Conservation (phyloP, 2,329 filamentous ascomycete species). For the Diaporthe citriasiana region DNA sequence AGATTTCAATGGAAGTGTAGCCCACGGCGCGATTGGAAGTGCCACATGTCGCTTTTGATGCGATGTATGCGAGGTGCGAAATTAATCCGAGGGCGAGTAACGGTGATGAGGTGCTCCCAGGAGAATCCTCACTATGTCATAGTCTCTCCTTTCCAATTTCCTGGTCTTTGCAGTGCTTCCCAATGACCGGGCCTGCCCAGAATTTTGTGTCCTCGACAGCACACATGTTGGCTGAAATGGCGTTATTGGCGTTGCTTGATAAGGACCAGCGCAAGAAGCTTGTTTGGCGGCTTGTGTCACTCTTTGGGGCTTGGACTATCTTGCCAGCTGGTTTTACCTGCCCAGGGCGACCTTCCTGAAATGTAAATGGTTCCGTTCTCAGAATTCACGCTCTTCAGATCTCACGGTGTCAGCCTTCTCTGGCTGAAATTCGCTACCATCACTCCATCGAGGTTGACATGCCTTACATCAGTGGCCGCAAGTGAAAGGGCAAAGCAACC, state of each 20-base stretch:
- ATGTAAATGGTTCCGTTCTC: not conserved
- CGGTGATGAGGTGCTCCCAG: not conserved
- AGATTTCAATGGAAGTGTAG: not conserved
- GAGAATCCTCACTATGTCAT: not conserved
- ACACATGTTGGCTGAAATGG: not conserved
- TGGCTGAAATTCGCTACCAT: not conserved
- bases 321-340: no score
- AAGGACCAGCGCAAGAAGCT: not conserved
- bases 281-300: not conserved
- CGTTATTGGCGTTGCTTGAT: constrained; percentile 1
- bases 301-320: not conserved
- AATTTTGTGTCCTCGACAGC: not conserved
- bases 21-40: not conserved
- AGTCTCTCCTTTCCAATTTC: not conserved
- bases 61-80: not conserved
- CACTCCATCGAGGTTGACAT: not conserved
- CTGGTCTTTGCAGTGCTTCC: not conserved
- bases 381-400: no score
- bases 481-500: not conserved
- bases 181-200: not conserved
- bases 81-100: not conserved
- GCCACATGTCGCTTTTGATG: not conserved
- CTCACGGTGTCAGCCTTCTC: not conserved
- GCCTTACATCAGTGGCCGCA: not conserved
- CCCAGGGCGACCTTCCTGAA: not conserved